Evolutionary conservation across 2,329 filamentous ascomycete genomes (phyloP).

Genomic region (Neoscytalidium dimidiatum): DNA sequence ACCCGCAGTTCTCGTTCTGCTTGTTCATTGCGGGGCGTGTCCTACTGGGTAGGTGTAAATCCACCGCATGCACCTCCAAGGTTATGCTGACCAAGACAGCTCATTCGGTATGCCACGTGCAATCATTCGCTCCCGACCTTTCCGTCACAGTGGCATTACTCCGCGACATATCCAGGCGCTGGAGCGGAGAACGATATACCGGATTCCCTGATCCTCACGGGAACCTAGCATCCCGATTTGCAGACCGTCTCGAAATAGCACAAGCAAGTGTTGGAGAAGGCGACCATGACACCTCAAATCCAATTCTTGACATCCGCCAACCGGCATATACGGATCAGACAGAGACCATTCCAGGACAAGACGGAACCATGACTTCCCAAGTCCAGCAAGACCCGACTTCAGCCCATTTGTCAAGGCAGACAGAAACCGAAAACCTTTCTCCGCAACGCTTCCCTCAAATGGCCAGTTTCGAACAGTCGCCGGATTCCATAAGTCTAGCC

Average conservation of each 20-base stretch:
- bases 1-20: conserved; percentile 36
- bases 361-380: not conserved
- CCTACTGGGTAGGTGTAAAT: conserved; percentile 20
- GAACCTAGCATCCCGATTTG: conserved; percentile 41
- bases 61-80: not conserved
- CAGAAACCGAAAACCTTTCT: too few relatives aligned
- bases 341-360: not conserved
- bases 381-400: not conserved
- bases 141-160: conserved; percentile 37
- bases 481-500: conserved; percentile 30
- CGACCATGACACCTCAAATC: conserved; percentile 2
- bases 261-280: not conserved
- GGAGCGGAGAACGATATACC: conserved; percentile 32
- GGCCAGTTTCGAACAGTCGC: conserved; percentile 23
- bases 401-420: not conserved
- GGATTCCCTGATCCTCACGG: not conserved
- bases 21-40: conserved; percentile 35
- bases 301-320: conserved; percentile 36
- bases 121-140: conserved; percentile 32
- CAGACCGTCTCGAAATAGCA: conserved; percentile 33
- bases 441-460: not conserved
- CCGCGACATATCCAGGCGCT: conserved; percentile 40
- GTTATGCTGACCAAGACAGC: conserved; percentile 22
- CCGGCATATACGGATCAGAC: conserved; percentile 35
- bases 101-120: conserved; percentile 36